A percentile compares a stretch with the other conserved stretches of the same genome.
phyloP scores from a whole-genome alignment of 2,329 filamentous ascomycete species.

The Talaromyces sp. region DNA sequence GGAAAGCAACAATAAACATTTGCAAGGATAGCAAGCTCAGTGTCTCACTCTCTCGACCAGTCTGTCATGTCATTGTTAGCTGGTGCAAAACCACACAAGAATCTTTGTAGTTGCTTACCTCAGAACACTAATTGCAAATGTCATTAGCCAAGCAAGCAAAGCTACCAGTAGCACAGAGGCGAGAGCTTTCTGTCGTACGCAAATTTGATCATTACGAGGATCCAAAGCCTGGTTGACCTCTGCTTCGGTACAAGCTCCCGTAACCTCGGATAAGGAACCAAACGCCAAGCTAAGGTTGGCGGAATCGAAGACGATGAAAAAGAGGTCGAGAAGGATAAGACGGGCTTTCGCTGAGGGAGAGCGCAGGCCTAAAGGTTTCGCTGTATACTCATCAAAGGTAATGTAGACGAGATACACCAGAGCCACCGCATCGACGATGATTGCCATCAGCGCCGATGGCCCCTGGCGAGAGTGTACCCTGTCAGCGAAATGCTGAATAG shows the following conservation, averaged over 20 bases:
- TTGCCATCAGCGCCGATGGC: conserved; percentile 82
- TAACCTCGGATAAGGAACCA: conserved; percentile 70
- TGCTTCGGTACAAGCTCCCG: conserved; percentile 60
- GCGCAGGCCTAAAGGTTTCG: conserved; percentile 86
- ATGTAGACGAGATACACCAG: conserved; percentile 91
- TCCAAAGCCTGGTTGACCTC: conserved; percentile 38
- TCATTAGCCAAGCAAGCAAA: conserved; percentile 85
- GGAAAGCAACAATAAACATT: not conserved
- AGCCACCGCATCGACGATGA: conserved; percentile 85
- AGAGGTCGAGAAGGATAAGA: conserved; percentile 85
- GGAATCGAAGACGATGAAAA: conserved; percentile 97
- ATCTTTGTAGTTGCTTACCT: conserved; percentile 47
- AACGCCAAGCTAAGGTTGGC: conserved; percentile 91
- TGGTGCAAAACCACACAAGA: not conserved
- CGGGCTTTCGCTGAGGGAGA: conserved; percentile 82
- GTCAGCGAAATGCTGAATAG: conserved; percentile 68
- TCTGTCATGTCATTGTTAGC: conserved; percentile 34
- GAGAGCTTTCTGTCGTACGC: conserved; percentile 68
- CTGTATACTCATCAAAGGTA: conserved; percentile 94
- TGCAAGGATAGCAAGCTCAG: conserved; percentile 5
- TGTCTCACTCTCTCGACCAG: conserved; percentile 42
- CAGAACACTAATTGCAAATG: conserved; percentile 84
- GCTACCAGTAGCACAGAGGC: conserved; percentile 79
- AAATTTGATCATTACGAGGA: conserved; percentile 54
- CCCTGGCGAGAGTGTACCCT: conserved; percentile 57